Evolutionary conservation across 2,329 filamentous ascomycete genomes (phyloP), one percentile per base, ranked within the genome.

Genomic region (Trematosphaeria pertusa): DNA sequence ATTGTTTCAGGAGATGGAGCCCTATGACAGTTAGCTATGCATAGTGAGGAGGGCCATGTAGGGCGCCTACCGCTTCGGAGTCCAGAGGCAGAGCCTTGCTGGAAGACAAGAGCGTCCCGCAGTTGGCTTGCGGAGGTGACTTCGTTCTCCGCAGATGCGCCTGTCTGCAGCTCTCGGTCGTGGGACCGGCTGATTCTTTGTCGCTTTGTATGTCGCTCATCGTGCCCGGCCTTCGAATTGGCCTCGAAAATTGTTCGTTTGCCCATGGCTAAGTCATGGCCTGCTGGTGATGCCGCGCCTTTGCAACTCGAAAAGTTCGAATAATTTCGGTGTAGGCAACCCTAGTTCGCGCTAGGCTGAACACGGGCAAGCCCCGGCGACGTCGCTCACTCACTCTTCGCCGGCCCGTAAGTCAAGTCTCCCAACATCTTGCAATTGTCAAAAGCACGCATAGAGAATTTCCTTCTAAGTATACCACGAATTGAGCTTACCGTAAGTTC

Each of bases 1-100:
- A 84, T 6, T 77, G 72, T 65, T 90, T 90, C 74, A 90, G 83
- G 0, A 85, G 85, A 59, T 85, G 82, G 9, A 90, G 79, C 15
- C 84, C 85, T 87, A 37, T 2, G 28, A 0, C 12, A 5, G 31
- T 67, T 15, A 67, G 55, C 36, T 40, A 12, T 24, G 31, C 32
- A 26, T 2, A n/a, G 22, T 22, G 6, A 10, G 11, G 4, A 0
- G 8, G 18, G 10, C 3, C 10, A 20, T 1, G 12, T n/a, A 5
- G 2, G 14, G 5, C 14, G 18, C 45, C 7, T 58, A 72, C 69
- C 69, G 36, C 42, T 64, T 30, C 70, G 58, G 11, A 71, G 58
- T 18, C 59, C 54, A 35, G 54, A 52, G 11, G 63, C 61, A 14
- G 61, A 56, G 43, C 62, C 64, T 46, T 72, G 71, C 47, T 72